These are phyloP conservation scores for Fusarium burgessii DNA, from an alignment of 2,329 filamentous ascomycete genomes.

Conservation along the genomic window DNA sequence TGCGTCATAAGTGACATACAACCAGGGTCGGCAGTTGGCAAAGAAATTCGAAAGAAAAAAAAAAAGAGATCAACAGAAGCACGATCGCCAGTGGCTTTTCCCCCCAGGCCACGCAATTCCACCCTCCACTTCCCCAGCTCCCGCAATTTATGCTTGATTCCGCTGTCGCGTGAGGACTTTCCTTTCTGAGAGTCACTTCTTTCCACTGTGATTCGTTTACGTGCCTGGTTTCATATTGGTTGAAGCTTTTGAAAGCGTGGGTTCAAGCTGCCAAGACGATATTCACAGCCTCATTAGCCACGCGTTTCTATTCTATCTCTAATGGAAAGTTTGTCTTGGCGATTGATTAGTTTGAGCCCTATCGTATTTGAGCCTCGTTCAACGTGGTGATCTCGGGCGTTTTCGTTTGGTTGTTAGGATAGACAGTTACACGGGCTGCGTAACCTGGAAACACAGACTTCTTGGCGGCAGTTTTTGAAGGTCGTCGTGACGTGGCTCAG, in stretches of 20 bases:
- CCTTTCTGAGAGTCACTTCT: constrained; percentile 2
- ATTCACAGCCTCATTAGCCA: constrained; percentile 36
- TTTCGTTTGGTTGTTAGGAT: too few species aligned
- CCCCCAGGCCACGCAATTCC: constrained; percentile 30
- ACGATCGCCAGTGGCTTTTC: constrained; percentile 26
- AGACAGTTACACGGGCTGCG: background rate
- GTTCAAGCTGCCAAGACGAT: constrained; percentile 23
- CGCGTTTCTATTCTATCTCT: constrained; percentile 22
- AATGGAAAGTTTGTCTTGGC: constrained; percentile 14
- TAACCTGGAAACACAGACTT: background rate
- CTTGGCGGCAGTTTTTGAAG: constrained; percentile 8
- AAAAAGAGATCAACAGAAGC: background rate
- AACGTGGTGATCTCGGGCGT: background rate
- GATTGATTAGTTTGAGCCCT: constrained; percentile 11
- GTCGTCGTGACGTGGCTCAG: constrained; percentile 15
- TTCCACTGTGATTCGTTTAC: constrained; percentile 12
- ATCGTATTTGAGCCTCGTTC: constrained; percentile 6
- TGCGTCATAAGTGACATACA: constrained; percentile 6
- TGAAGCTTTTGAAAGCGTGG: background rate
- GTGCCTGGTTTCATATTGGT: background rate
- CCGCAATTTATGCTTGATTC: constrained; percentile 26
- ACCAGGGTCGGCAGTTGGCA: constrained; percentile 10
- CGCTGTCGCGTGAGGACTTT: constrained; percentile 35
- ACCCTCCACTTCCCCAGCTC: constrained; percentile 17
- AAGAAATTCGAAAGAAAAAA: constrained; percentile 1